Percentiles rank a stretch among this genome's conserved stretches.
Conservation (phyloP, 2,329 filamentous ascomycete genomes). For the Phialemoniopsis sp. region DNA sequence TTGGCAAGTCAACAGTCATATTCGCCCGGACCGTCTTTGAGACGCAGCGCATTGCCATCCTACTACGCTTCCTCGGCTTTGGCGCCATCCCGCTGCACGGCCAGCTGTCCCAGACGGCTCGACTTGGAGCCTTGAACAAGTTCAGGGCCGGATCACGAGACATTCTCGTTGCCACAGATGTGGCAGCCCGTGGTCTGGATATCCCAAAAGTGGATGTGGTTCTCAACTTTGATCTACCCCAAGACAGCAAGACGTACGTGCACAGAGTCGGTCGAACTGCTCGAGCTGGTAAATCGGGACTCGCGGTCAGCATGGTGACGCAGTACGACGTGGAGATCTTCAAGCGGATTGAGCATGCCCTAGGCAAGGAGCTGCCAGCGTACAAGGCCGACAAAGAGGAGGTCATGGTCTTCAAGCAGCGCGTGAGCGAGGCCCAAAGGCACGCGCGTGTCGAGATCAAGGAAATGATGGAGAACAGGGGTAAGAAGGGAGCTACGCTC, state of each 20-base stretch:
- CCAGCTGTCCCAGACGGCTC: constrained; percentile 81
- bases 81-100: constrained; percentile 90
- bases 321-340: constrained; percentile 85
- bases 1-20: constrained; percentile 81
- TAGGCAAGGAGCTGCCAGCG: constrained; percentile 71
- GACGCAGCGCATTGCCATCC: constrained; percentile 77
- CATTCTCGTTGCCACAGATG: constrained; percentile 87
- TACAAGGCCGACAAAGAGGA: constrained; percentile 74
- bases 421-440: constrained; percentile 80
- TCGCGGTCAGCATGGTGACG: constrained; percentile 76
- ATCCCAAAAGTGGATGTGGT: constrained; percentile 91
- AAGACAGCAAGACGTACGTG: constrained; percentile 91
- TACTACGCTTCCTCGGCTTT: constrained; percentile 77
- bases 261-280: constrained; percentile 88
- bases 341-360: constrained; percentile 74
- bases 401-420: constrained; percentile 73
- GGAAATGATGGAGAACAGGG: constrained; percentile 66
- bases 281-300: constrained; percentile 78
- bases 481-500: constrained; percentile 45
- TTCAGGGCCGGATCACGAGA: constrained; percentile 78
- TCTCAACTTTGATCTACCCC: constrained; percentile 77
- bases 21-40: constrained; percentile 93
- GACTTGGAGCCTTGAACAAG: constrained; percentile 84
- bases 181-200: constrained; percentile 85
- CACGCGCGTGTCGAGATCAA: constrained; percentile 80